Percentiles rank a stretch among this genome's conserved stretches.
Conservation (phyloP, 345 rosid species). For the Eucalyptus sp. region DNA sequence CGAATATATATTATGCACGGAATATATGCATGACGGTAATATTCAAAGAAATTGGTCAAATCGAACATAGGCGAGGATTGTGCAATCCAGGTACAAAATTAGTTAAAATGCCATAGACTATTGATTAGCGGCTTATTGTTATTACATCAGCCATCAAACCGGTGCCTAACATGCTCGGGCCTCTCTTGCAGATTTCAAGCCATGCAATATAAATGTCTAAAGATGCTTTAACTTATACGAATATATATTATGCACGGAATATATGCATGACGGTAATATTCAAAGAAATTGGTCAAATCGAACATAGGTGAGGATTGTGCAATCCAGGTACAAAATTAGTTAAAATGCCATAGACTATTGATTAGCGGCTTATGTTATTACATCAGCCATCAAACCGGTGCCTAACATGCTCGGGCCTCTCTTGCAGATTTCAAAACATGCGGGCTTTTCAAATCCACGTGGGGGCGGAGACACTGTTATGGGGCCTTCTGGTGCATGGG, state of each 20-base stretch:
- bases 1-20: background rate
- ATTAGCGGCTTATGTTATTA: background rate
- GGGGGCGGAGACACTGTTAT: background rate
- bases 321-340: background rate
- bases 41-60: background rate
- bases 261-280: background rate
- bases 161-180: background rate
- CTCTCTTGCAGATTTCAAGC: background rate
- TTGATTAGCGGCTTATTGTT: background rate
- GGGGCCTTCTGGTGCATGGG: background rate
- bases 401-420: background rate
- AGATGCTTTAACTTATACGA: rapidly evolving
- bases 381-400: background rate
- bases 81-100: background rate
- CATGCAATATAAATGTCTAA: background rate
- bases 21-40: background rate
- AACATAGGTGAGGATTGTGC: background rate
- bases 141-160: background rate
- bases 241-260: background rate
- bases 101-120: background rate
- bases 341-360: background rate
- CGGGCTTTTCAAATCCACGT: background rate
- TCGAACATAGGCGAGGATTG: background rate
- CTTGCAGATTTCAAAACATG: background rate
- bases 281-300: background rate